Percentiles rank a stretch among this genome's conserved stretches.
These are phyloP conservation scores for Penicillium bialowiezense DNA, from an alignment of 495 filamentous ascomycete species.

Conservation along the genomic window DNA sequence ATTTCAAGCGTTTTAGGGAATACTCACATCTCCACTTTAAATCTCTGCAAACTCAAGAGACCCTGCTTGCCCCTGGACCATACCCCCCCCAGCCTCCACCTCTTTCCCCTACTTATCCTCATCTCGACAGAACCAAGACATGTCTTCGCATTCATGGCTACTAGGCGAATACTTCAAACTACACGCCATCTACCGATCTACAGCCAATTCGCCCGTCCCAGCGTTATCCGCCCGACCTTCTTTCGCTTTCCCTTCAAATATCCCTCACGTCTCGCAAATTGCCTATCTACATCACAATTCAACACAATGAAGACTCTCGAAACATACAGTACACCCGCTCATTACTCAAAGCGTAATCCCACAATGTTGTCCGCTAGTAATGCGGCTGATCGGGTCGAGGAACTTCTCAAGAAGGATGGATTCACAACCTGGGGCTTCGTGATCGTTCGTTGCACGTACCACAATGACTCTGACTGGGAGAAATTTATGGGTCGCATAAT, in stretches of 20 bases:
- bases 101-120: background rate
- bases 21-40: background rate
- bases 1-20: background rate
- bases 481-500: conserved; percentile 16
- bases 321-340: background rate
- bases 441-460: conserved; percentile 33
- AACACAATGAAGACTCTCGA: background rate
- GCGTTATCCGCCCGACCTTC: background rate
- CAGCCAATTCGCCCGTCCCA: conserved; percentile 1
- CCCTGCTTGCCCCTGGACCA: conserved; percentile 3
- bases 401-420: conserved; percentile 11
- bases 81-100: background rate
- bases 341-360: conserved; percentile 2
- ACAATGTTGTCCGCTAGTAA: conserved; percentile 2
- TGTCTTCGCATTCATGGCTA: background rate
- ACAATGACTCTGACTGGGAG: conserved; percentile 26
- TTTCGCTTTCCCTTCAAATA: background rate
- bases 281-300: conserved; percentile 1
- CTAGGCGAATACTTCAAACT: background rate
- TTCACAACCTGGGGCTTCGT: conserved; percentile 18
- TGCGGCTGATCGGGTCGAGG: conserved; percentile 21
- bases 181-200: background rate
- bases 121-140: background rate
- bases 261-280: conserved; percentile 2
- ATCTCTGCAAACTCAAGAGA: background rate